Evolutionary conservation across 2,329 filamentous ascomycete species (phyloP).

Genomic region (Septoria petroselini): DNA sequence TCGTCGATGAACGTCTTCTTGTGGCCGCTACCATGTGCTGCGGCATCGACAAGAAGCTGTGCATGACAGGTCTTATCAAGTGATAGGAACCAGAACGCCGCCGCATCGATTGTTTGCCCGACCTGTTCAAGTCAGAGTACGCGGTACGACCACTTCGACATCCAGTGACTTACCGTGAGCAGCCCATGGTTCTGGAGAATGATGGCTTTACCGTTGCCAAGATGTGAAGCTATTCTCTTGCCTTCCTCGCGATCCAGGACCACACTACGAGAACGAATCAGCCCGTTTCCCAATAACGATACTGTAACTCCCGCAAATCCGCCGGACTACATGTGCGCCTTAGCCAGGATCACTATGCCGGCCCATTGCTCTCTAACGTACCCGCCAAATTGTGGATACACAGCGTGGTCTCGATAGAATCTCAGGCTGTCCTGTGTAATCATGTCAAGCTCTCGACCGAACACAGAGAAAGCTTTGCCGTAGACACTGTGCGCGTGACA

Average conservation of each 20-base stretch:
- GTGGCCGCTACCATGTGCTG: constrained; percentile 40
- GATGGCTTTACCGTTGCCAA: constrained; percentile 42
- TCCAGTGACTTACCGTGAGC: constrained; percentile 43
- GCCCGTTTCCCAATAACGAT: too few species aligned
- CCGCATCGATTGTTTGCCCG: constrained; percentile 43
- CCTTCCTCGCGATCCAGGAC: constrained; percentile 47
- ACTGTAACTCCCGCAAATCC: too few species aligned
- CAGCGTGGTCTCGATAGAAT: constrained; percentile 43
- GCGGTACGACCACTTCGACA: not conserved
- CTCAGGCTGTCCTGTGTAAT: constrained; percentile 49
- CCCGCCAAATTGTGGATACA: constrained; percentile 46
- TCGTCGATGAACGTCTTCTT: constrained; percentile 44
- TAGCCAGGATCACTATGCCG: too few species aligned
- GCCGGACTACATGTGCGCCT: too few species aligned
- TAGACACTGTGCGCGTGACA: constrained; percentile 47
- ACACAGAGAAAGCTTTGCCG: constrained; percentile 49
- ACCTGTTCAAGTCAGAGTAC: constrained; percentile 23
- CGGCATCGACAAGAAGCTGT: constrained; percentile 46
- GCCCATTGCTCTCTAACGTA: too few species aligned
- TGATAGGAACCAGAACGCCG: constrained; percentile 47
- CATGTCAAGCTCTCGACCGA: constrained; percentile 47
- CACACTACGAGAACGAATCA: constrained; percentile 30
- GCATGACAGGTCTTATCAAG: constrained; percentile 48
- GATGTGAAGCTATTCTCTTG: constrained; percentile 40
- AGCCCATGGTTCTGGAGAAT: constrained; percentile 47